Conservation (phyloP, 129 eudicot genomes). For the Scalesia atractyloides region DNA sequence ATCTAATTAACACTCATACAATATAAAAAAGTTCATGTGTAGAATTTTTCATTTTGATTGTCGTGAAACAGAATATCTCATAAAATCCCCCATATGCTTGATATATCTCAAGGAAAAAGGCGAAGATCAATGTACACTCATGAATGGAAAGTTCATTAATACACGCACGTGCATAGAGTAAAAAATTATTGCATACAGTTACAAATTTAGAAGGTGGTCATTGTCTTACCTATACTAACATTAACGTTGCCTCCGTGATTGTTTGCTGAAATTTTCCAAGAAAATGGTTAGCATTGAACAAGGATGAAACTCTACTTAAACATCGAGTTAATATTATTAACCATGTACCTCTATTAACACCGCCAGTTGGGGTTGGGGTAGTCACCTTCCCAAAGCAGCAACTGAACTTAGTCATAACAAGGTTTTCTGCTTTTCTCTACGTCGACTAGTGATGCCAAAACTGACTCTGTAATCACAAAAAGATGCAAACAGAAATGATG, state of each 20-base stretch:
- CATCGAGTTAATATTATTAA: neutral
- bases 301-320: neutral
- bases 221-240: constrained; percentile 21
- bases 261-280: constrained; percentile 15
- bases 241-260: constrained; percentile 14
- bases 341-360: constrained; percentile 50
- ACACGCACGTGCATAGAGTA: neutral
- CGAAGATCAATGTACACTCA: neutral
- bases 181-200: neutral
- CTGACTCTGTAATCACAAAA: constrained; percentile 12
- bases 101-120: neutral
- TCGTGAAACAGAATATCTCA: neutral
- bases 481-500: neutral
- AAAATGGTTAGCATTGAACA: constrained; percentile 10
- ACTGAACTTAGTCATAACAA: constrained; percentile 54
- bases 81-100: neutral
- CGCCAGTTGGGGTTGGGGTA: constrained; percentile 18
- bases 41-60: neutral
- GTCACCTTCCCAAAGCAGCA: constrained; percentile 44
- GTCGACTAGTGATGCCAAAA: constrained; percentile 28
- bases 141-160: neutral
- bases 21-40: neutral
- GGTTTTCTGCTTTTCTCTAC: constrained; percentile 21
- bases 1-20: constrained; percentile 11
- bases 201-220: neutral